Evolutionary conservation across 2,329 filamentous ascomycete genomes (phyloP), one percentile per base, ranked within the genome.

Genomic region (Cladosporium sp.): DNA sequence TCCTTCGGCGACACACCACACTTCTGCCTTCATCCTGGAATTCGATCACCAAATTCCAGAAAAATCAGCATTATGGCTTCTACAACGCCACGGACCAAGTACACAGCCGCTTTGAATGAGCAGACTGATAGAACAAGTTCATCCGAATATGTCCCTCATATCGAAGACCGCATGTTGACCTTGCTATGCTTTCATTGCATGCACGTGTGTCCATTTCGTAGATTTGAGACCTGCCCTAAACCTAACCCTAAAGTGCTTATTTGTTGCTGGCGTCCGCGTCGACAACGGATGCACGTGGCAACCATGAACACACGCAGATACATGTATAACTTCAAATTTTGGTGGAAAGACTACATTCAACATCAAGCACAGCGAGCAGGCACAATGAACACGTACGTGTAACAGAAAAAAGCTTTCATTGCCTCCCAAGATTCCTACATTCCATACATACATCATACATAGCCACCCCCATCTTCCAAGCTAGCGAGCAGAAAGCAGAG

Each of bases 391-490:
- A 46, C n/a, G 39, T 21, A 43, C 1, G 6, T 5, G 36, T n/a
- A n/a, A 39, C 6, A n/a, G 36, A n/a, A 43, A 43, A 43, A 10
- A 2, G 21, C 8, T 14, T 46, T 21, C 5, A n/a, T 21, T 46
- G 11, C 3, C 39, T 46, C 39, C 39, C 39, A 46, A 46, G 39
- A 46, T 23, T 46, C 39, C n/a, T 46, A 46, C 39, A 46, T 46
- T 46, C 39, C 39, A 46, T 46, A 46, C 39, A 46, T 46, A 46
- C 39, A 46, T 46, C 39, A n/a, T 46, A 46, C 39, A 46, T 43
- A 43, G 18, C 39, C 39, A 39, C 6, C 8, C 39, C 10, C n/a
- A 4, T 46, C 39, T 13, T 8, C 39, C 39, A 11, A 46, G 36
- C 36, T 7, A 46, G 6, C 36, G 10, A 43, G 7, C 16, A 43